These are phyloP conservation scores for Orbilia oligospora DNA, from an alignment of 2,329 filamentous ascomycete species.

Conservation along the genomic window DNA sequence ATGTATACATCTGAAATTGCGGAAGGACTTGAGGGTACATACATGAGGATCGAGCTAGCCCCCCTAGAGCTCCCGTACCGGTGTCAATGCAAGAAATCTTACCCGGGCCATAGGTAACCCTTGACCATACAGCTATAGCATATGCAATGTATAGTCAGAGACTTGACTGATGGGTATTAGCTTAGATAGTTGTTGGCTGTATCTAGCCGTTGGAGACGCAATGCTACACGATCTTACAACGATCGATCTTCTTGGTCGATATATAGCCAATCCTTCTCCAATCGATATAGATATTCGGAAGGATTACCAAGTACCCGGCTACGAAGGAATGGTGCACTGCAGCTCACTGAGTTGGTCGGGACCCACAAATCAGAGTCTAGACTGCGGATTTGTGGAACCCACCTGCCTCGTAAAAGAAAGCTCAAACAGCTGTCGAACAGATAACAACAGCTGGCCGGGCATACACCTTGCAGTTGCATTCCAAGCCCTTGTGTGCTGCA, in stretches of 20 bases:
- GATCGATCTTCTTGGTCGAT: constrained; percentile 23
- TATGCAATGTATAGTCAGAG: constrained; percentile 27
- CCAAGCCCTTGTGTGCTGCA: constrained; percentile 51
- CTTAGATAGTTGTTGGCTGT: constrained; percentile 25
- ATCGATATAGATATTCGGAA: constrained; percentile 25
- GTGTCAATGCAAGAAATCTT: constrained; percentile 26
- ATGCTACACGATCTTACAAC: constrained; percentile 30
- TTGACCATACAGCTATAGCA: constrained; percentile 4
- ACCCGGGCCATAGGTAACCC: constrained; percentile 30
- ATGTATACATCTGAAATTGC: constrained; percentile 34
- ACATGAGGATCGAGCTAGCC: constrained; percentile 5
- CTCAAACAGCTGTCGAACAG: constrained; percentile 40
- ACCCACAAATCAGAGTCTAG: constrained; percentile 54
- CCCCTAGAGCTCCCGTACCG: constrained; percentile 25
- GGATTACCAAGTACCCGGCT: constrained; percentile 25
- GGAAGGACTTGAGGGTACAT: constrained; percentile 48
- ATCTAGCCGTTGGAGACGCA: constrained; percentile 33
- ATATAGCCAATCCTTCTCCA: constrained; percentile 21
- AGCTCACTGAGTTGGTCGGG: constrained; percentile 37
- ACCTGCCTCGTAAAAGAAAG: constrained; percentile 27
- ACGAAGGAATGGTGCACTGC: constrained; percentile 11
- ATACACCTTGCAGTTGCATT: constrained; percentile 46
- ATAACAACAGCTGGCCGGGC: constrained; percentile 47
- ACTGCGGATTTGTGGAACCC: constrained; percentile 45
- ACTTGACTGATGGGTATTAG: constrained; percentile 25